Percentiles rank a stretch among this genome's conserved stretches.
Conservation (phyloP, 176 grass and related monocot genomes). For the Cenchrus americanus region DNA sequence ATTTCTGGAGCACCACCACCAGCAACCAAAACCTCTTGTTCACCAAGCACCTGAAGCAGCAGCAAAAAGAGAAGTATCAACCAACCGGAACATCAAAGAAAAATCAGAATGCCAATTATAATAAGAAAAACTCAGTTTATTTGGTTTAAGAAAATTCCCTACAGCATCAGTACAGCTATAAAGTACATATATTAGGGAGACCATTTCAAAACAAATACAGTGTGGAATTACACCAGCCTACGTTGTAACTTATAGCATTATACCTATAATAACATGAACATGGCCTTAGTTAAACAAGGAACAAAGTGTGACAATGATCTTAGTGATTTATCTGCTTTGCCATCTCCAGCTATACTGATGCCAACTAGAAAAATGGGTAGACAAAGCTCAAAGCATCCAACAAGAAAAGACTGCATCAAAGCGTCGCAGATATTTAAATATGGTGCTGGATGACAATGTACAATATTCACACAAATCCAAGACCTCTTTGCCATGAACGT, state of each 20-base stretch:
- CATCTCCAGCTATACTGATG: not conserved
- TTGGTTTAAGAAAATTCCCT: not conserved
- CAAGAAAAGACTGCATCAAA: not conserved
- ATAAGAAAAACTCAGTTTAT: not conserved
- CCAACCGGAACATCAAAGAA: not conserved
- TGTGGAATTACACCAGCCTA: not conserved
- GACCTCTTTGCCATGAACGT: not conserved
- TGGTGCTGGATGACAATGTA: not conserved
- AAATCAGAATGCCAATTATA: not conserved
- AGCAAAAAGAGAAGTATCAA: not conserved
- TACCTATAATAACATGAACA: not conserved
- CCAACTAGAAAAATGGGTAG: not conserved
- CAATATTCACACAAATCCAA: not conserved
- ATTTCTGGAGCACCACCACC: conserved; percentile 93
- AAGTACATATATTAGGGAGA: not conserved
- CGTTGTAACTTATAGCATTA: not conserved
- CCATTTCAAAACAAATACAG: not conserved
- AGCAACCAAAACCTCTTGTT: conserved; percentile 88
- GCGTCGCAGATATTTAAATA: not conserved
- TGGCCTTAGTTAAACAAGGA: not conserved
- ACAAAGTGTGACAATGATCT: not conserved
- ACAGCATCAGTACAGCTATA: not conserved
- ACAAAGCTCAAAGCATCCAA: not conserved
- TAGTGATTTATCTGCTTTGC: too few relatives aligned
- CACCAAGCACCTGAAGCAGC: conserved; percentile 65